A percentile compares a stretch with the other conserved stretches of the same genome.
Evolutionary conservation across 371 early-diverging fungal genomes (phyloP).

Genomic region (Parasitella parasitica): DNA sequence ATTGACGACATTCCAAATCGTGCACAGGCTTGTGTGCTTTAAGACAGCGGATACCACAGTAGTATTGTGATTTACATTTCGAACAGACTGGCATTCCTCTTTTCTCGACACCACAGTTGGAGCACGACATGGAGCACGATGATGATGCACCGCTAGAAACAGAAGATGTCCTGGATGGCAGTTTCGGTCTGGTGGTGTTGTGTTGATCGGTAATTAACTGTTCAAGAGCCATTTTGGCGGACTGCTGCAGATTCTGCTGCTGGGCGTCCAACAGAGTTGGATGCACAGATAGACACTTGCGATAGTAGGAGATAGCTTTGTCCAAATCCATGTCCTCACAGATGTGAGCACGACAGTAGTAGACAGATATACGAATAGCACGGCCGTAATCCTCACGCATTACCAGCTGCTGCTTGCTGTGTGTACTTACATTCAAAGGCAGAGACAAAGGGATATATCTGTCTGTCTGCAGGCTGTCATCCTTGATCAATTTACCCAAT

Average conservation of each 20-base stretch:
- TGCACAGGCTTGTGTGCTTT: slow-evolving; percentile 29
- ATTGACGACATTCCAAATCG: slow-evolving; percentile 14
- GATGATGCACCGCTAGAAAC: slow-evolving; percentile 25
- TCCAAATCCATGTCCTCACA: slow-evolving; percentile 18
- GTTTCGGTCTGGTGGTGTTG: slow-evolving; percentile 1
- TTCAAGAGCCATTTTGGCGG: slow-evolving; percentile 19
- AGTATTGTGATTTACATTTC: slow-evolving; percentile 33
- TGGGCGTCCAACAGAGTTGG: slow-evolving; percentile 17
- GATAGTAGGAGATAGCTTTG: slow-evolving; percentile 31
- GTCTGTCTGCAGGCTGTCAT: slow-evolving; percentile 27
- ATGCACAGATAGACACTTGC: slow-evolving; percentile 30
- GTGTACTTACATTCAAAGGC: not conserved
- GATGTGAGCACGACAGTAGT: slow-evolving; percentile 23
- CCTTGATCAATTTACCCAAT: slow-evolving; percentile 37
- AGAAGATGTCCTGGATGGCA: slow-evolving; percentile 32
- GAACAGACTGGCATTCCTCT: slow-evolving; percentile 49
- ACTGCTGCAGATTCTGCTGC: slow-evolving; percentile 14
- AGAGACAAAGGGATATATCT: slow-evolving; percentile 5
- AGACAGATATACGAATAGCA: slow-evolving; percentile 40
- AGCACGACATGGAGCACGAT: slow-evolving; percentile 25
- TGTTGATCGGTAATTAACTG: slow-evolving; percentile 17
- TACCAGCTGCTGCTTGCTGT: not conserved
- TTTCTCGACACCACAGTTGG: slow-evolving; percentile 44
- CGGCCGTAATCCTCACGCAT: slow-evolving; percentile 23
- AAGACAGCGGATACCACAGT: slow-evolving; percentile 39